Evolutionary conservation across 2,329 filamentous ascomycete species (phyloP), one percentile per base, ranked within the genome.

Genomic region (Cladobotryum mycophilum): DNA sequence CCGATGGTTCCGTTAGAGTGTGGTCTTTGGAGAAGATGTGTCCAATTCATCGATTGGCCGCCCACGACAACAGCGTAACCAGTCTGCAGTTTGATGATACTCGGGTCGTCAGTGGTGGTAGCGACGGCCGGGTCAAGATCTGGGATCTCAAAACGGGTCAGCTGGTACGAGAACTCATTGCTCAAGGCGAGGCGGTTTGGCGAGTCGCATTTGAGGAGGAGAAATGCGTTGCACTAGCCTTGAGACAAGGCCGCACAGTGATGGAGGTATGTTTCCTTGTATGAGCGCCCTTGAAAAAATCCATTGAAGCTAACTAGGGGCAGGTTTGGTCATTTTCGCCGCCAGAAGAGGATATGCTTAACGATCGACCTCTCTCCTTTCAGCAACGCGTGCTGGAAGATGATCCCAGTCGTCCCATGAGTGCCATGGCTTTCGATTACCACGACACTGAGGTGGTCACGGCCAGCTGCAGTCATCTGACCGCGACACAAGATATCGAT

Each of bases 1-100:
- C 90, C 13, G 93, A 99, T 66, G 93, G 93, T 20, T 96, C 90
- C 17, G 93, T 99, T 45, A 81, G 95, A 48, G 91, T 99, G 20
- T 99, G 93, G 93, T 96, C 91, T 25, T 72, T 99, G 55, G 85
- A 90, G 59, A 88, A 86, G 59, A 95, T 92, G 78, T 85, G 86
- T 54, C 87, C 93, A 0, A 96, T 99, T 53, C 93, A 99, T 71
- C 84, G 93, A 42, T 78, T 99, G 47, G 93, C 93, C 38, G 93
- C 93, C 3, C 93, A 99, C 66, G 93, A 99, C 69, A 99, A 99
- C 68, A 96, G 91, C 66, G 93, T 99, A 48, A 99, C 93, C 1
- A 96, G 90, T 67, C 74, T 99, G 58, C 93, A 99, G 64, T 99
- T 99, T 66, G 93, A 99, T 63, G 91, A 96, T 64, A 91, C 87